phyloP scores from a whole-genome alignment of 106 monocot genomes.

The Agapanthus africanus region DNA sequence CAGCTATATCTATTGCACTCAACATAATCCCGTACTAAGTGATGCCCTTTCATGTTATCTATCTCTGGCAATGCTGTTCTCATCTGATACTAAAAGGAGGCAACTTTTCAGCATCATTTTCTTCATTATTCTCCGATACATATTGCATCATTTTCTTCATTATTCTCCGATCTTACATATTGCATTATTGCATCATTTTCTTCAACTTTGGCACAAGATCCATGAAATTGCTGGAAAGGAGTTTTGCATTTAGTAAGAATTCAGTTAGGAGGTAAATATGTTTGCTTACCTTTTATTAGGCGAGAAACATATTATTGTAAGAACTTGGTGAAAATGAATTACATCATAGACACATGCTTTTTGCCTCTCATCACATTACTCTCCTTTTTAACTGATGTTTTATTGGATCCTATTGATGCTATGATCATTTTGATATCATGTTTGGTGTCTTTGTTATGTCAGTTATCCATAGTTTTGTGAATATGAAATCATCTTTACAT shows the following conservation, averaged over 20 bases:
- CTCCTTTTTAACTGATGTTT: no score
- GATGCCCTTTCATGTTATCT: neutral
- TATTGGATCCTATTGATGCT: no score
- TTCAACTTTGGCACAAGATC: neutral
- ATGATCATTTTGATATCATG: neutral
- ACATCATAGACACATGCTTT: no score
- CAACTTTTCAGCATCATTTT: no score
- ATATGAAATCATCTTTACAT: constrained; percentile 5
- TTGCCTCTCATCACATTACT: no score
- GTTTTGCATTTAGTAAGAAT: neutral
- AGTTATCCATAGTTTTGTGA: neutral
- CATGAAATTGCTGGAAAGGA: neutral
- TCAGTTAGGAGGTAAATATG: neutral
- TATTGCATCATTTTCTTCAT: no score
- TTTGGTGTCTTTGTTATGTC: neutral
- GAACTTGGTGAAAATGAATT: neutral
- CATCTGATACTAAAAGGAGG: no score
- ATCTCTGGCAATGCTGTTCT: neutral
- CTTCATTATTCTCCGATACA: no score
- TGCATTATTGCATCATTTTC: neutral
- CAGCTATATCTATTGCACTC: neutral
- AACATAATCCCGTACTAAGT: neutral
- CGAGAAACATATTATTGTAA: neutral
- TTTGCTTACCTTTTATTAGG: neutral
- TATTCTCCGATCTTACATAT: no score